Evolutionary conservation across 805 yeast species (phyloP), one percentile per base, ranked within the genome.

Genomic region (Suhomyces sp.): DNA sequence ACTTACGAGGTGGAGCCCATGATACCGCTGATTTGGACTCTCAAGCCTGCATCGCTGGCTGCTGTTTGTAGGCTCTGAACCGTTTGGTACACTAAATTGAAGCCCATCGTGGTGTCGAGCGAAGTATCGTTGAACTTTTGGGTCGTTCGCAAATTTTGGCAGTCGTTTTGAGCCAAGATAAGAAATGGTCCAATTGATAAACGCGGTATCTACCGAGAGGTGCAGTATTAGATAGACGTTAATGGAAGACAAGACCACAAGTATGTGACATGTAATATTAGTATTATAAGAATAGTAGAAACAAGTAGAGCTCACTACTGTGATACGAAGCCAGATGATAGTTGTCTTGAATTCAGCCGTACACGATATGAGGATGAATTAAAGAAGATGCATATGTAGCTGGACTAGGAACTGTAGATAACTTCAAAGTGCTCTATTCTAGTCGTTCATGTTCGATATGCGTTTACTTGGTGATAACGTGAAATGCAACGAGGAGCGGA

Each of bases 1-100:
- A 69, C 78, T 56, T 70, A 73, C 66, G 86, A 81, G 7, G 87
- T 79, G 10, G 90, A 84, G 2, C 93, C 93, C 65, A 84, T 78
- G 2, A 85, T 70, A 2, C 88, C 88, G 3, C 90, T 82, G 27
- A 83, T 67, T 13, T 77, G 73, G 31, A 68, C 65, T 50, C 86
- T 67, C 58, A 72, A 57, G 7, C 24, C 13, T 10, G 42, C 36
- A 33, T 38, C 42, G 6, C 42, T 17, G 24, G 42, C 7, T n/a
- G 24, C 23, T 19, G n/a, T 19, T 17, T 19, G 22, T 4, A 38
- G 23, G 42, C 42, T 19, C 19, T 38, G 42, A 38, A 38, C 24
- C 42, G 24, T 19, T 15, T 26, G 47, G 47, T 48, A 22, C 36
- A 27, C 46, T 10, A 41, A 13, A 24, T 22, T 42, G 42, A 48